A percentile compares a stretch with the other conserved stretches of the same genome.
phyloP scores from a whole-genome alignment of 2,329 filamentous ascomycete genomes.

The Aotearoamyces nothofagi region DNA sequence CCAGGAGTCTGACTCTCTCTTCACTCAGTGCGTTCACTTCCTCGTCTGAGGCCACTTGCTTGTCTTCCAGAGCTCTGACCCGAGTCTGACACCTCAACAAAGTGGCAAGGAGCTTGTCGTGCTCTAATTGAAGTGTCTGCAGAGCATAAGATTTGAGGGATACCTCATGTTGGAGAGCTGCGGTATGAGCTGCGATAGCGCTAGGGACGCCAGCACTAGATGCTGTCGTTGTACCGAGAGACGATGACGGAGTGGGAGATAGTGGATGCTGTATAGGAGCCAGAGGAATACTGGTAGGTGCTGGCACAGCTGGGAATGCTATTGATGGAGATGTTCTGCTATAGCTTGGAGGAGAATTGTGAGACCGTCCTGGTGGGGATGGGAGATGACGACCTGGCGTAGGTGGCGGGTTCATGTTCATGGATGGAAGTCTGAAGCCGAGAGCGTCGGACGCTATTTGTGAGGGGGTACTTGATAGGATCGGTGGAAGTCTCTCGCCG shows the following conservation, averaged over 20 bases:
- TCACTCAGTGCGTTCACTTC: conserved; percentile 35
- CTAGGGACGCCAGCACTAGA: too few relatives aligned
- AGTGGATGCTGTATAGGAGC: conserved; percentile 8
- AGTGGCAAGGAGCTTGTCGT: conserved; percentile 33
- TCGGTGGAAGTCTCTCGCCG: background rate
- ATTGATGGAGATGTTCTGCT: conserved; percentile 15
- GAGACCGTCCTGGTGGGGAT: conserved; percentile 16
- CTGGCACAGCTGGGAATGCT: conserved; percentile 10
- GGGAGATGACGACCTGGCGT: conserved; percentile 15
- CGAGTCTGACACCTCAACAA: conserved; percentile 32
- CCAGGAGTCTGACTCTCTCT: conserved; percentile 31
- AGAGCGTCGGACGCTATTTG: conserved; percentile 4
- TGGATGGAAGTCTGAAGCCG: conserved; percentile 9
- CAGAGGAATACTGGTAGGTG: conserved; percentile 9
- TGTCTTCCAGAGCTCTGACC: conserved; percentile 32
- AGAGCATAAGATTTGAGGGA: conserved; percentile 35
- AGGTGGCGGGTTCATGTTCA: conserved; percentile 20
- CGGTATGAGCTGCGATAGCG: conserved; percentile 16
- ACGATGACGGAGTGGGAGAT: conserved; percentile 11
- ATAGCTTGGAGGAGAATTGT: conserved; percentile 15
- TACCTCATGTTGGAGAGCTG: conserved; percentile 33
- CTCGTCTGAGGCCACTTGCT: conserved; percentile 30
- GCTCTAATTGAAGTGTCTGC: conserved; percentile 36
- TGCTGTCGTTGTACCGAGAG: conserved; percentile 1
- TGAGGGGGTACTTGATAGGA: background rate